These are phyloP conservation scores for Taphrina wiesneri DNA, from an alignment of 1,139 yeast species.

Conservation along the genomic window DNA sequence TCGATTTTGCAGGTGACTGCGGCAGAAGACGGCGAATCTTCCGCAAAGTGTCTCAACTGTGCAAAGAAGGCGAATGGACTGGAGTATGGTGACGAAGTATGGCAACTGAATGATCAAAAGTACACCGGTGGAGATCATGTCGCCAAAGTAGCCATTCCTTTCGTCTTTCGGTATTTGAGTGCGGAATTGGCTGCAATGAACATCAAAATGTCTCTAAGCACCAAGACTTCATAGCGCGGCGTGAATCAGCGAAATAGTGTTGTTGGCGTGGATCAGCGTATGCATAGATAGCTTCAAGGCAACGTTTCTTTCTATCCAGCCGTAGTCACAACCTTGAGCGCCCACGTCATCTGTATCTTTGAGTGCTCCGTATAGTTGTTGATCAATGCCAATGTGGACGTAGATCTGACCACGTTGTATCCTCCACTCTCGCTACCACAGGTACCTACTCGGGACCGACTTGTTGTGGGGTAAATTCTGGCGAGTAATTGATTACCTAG, in stretches of 20 bases:
- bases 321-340: no score
- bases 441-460: no score
- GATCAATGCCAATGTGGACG: not conserved
- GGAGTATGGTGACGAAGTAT: conserved; percentile 63
- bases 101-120: conserved; percentile 96
- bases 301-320: not conserved
- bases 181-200: conserved; percentile 99
- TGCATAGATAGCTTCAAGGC: not conserved
- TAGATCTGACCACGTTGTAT: not conserved
- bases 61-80: conserved; percentile 53
- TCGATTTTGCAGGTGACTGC: conserved; percentile 72
- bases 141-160: conserved; percentile 94
- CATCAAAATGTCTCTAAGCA: conserved; percentile 48
- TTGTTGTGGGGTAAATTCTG: no score
- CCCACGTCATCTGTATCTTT: no score
- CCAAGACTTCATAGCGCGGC: not conserved
- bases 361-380: no score
- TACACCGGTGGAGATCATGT: conserved; percentile 91
- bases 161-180: conserved; percentile 90
- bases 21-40: conserved; percentile 50
- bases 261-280: not conserved
- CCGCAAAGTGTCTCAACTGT: conserved; percentile 88
- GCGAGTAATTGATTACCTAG: no score
- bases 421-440: no score
- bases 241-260: not conserved